Conservation (phyloP, 2,329 filamentous ascomycete genomes). For the Furcasterigmium furcatum region DNA sequence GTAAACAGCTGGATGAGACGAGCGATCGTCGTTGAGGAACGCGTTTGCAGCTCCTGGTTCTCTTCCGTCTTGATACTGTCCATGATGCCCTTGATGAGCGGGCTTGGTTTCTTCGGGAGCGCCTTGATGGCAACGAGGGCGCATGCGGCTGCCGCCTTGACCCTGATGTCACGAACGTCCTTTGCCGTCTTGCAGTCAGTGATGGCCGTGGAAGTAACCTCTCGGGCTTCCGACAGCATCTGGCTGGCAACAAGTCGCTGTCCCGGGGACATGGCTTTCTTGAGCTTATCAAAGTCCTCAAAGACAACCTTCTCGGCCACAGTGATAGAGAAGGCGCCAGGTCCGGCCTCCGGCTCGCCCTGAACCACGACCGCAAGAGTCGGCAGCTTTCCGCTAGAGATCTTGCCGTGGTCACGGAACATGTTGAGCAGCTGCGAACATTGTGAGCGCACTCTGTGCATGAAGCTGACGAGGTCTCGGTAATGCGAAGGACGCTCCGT, state of each 20-base stretch:
- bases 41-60: slow-evolving; percentile 80
- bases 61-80: slow-evolving; percentile 96
- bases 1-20: slow-evolving; percentile 85
- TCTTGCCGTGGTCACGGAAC: slow-evolving; percentile 87
- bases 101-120: slow-evolving; percentile 89
- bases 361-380: slow-evolving; percentile 87
- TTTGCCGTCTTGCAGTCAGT: slow-evolving; percentile 78
- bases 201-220: slow-evolving; percentile 68
- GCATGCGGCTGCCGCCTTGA: slow-evolving; percentile 82
- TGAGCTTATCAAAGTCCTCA: slow-evolving; percentile 83
- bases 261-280: slow-evolving; percentile 83
- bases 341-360: slow-evolving; percentile 86
- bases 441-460: slow-evolving; percentile 86
- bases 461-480: slow-evolving; percentile 83
- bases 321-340: slow-evolving; percentile 83
- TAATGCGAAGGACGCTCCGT: slow-evolving; percentile 79
- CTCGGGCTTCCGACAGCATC: slow-evolving; percentile 73
- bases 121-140: slow-evolving; percentile 84
- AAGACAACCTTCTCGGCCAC: slow-evolving; percentile 86
- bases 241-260: slow-evolving; percentile 82
- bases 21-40: slow-evolving; percentile 82
- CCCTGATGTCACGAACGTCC: slow-evolving; percentile 76
- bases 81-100: slow-evolving; percentile 96
- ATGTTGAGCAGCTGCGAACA: slow-evolving; percentile 87
- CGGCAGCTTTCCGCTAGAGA: slow-evolving; percentile 72